Evolutionary conservation across 2,329 filamentous ascomycete genomes (phyloP), one percentile per base, ranked within the genome.

Genomic region (Chaetomiaceae sp.): DNA sequence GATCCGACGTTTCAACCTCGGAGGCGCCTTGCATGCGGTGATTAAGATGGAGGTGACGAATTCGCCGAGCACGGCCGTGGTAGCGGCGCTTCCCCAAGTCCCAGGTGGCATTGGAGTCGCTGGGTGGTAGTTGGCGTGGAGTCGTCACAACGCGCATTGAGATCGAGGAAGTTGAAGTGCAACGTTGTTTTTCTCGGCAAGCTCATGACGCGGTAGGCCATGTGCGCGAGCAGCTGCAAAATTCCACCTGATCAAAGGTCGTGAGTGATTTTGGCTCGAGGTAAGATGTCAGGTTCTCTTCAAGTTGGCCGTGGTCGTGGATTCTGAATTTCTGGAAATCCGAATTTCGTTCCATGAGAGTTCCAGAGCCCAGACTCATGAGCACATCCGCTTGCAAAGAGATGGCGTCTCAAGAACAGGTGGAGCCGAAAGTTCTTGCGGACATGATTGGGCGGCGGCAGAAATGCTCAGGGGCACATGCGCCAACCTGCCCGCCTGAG

Each of bases 381-480:
- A n/a, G 29, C 9, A 3, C 2, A 12, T 37, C 15, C 23, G 8
- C 14, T 29, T 11, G 23, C 38, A 6, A 27, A 44, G 22, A n/a
- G n/a, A n/a, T 2, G 19, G 23, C 17, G 45, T 48, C 39, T 49
- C 46, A 33, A 25, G 25, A 33, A 43, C 33, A 40, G 29, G 29
- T 33, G 8, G 46, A 34, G 9, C 29, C 6, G 29, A 4, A 29
- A 9, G 33, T 7, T 0, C 9, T 22, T 14, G 6, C 8, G 19
- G 17, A 19, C 14, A 4, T 40, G 17, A 54, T 54, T 54, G 46
- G 52, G 15, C 8, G 31, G 6, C 4, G n/a, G 27, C n/a, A 22
- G 19, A 40, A 40, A 39, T 54, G 31, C 45, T 34, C 45, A 47
- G 52, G 34, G 51, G 19, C 36, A 54, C 39, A 44, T 49, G 45